Percentiles rank a stretch among this genome's conserved stretches.
These are phyloP conservation scores for Ambrosia trifida DNA, from an alignment of 129 eudicot genomes.

Conservation along the genomic window DNA sequence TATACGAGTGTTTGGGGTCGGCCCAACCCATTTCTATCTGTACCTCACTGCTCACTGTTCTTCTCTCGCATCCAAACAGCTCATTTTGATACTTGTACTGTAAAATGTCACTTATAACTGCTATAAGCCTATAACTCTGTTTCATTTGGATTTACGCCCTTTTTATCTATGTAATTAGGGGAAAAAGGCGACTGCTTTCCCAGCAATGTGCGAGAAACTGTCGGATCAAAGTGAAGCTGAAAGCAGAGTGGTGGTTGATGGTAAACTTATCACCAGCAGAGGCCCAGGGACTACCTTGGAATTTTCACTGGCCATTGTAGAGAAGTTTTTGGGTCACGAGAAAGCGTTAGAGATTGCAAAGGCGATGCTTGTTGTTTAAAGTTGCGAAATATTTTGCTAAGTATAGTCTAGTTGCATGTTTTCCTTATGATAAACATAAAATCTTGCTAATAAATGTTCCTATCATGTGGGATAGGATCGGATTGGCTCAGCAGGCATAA, in stretches of 20 bases:
- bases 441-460: constrained; percentile 6
- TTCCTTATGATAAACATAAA: background rate
- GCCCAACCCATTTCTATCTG: background rate
- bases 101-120: background rate
- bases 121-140: background rate
- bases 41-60: background rate
- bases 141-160: background rate
- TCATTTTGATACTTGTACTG: background rate
- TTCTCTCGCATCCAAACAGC: background rate
- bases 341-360: constrained; percentile 81
- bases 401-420: constrained; percentile 23
- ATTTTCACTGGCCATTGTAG: constrained; percentile 83
- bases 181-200: constrained; percentile 95
- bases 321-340: constrained; percentile 67
- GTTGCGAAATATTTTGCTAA: constrained; percentile 2
- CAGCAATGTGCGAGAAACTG: constrained; percentile 83
- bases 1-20: background rate
- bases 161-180: constrained; percentile 49
- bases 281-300: constrained; percentile 94
- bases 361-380: constrained; percentile 53
- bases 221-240: constrained; percentile 68
- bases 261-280: constrained; percentile 85
- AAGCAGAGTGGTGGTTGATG: constrained; percentile 83
- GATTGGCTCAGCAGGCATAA: background rate
- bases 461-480: background rate